A percentile compares a stretch with the other conserved stretches of the same genome.
phyloP scores from a whole-genome alignment of 78 protist species.

The Polysphondylium violaceum region DNA sequence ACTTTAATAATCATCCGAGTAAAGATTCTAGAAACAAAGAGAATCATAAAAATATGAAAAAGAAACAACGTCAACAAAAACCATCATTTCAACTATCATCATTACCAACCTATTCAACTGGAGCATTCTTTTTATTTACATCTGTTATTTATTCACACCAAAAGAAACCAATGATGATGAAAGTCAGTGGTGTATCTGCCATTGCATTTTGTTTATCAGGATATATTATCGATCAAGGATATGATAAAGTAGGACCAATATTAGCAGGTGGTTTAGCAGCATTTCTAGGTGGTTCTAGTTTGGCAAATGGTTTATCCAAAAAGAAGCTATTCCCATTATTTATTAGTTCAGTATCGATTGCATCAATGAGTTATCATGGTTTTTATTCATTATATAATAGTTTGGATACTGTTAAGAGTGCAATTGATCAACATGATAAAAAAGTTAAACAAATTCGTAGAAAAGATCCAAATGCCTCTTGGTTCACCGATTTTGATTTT shows the following conservation, averaged over 20 bases:
- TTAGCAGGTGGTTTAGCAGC: slow-evolving; percentile 46
- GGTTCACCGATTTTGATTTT: neutral
- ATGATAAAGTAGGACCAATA: neutral
- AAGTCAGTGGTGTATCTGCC: neutral
- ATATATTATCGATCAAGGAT: slow-evolving; percentile 7
- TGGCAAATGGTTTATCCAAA: slow-evolving; percentile 19
- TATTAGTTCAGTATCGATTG: slow-evolving; percentile 17
- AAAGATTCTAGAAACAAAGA: neutral
- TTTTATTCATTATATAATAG: slow-evolving; percentile 53
- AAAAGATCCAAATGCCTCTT: neutral
- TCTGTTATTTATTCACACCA: too few relatives aligned
- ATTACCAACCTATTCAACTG: slow-evolving; percentile 26
- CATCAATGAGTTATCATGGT: slow-evolving; percentile 63
- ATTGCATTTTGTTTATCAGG: neutral
- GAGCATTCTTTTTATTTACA: too few relatives aligned
- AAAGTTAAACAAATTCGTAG: slow-evolving; percentile 1
- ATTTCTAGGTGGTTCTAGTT: slow-evolving; percentile 24
- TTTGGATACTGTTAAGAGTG: slow-evolving; percentile 6
- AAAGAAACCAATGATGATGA: neutral
- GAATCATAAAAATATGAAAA: neutral
- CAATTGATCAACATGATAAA: slow-evolving; percentile 18
- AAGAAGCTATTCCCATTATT: slow-evolving; percentile 40
- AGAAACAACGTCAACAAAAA: neutral
- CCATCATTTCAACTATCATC: neutral
- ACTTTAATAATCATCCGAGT: neutral